Evolutionary conservation across 495 filamentous ascomycete genomes (phyloP).

Genomic region (Extremus antarcticus): DNA sequence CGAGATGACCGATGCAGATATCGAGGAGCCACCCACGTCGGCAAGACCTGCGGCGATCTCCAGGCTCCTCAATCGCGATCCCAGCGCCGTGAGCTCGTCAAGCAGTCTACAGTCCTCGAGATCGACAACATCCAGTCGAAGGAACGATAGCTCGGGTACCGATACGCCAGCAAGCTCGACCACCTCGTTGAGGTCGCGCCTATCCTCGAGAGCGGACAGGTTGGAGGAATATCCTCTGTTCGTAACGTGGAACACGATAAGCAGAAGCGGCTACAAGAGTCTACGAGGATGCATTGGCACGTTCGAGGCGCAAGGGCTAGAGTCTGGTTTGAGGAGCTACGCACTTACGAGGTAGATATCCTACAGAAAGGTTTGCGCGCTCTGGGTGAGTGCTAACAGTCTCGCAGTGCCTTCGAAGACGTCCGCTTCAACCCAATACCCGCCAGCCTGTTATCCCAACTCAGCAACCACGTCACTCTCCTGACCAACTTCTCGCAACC

Average conservation of each 20-base stretch:
- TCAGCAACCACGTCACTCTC: slow-evolving; percentile 35
- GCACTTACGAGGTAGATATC: slow-evolving; percentile 61
- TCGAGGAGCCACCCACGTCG: background rate
- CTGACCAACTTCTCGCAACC: slow-evolving; percentile 34
- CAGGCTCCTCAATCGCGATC: slow-evolving; percentile 6
- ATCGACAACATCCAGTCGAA: slow-evolving; percentile 36
- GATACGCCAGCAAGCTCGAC: slow-evolving; percentile 38
- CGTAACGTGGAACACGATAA: slow-evolving; percentile 82
- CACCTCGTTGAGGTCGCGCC: slow-evolving; percentile 27
- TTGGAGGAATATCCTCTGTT: slow-evolving; percentile 56
- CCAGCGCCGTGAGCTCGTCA: slow-evolving; percentile 15
- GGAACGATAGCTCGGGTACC: slow-evolving; percentile 31
- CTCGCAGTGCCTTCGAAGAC: slow-evolving; percentile 66
- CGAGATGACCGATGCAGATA: slow-evolving; percentile 16
- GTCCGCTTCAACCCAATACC: slow-evolving; percentile 70
- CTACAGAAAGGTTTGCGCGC: background rate
- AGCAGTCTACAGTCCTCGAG: slow-evolving; percentile 29
- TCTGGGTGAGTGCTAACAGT: slow-evolving; percentile 1
- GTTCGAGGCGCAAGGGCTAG: slow-evolving; percentile 69
- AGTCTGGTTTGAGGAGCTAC: slow-evolving; percentile 63
- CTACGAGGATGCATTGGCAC: slow-evolving; percentile 96
- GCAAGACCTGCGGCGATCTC: slow-evolving; percentile 19
- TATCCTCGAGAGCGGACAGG: slow-evolving; percentile 31
- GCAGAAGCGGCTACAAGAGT: slow-evolving; percentile 46
- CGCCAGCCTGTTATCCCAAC: slow-evolving; percentile 50